Conservation (phyloP, 2,329 filamentous ascomycete species). For the Beauveria bassiana region DNA sequence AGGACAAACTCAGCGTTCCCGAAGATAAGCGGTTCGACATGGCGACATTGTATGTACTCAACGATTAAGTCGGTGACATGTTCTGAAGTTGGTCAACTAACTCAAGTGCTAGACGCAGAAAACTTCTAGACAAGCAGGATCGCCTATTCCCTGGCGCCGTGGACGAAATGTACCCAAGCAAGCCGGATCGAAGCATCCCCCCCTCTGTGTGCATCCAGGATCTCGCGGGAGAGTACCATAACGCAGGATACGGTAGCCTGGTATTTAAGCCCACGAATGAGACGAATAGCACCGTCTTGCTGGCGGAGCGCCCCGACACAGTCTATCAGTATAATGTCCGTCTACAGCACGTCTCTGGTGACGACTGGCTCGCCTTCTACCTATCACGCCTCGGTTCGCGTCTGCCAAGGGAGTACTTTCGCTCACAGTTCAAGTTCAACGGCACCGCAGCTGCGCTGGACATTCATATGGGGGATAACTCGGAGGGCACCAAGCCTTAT, state of each 20-base stretch:
- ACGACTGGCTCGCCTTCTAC: neutral
- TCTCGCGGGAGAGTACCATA: neutral
- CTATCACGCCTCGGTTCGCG: neutral
- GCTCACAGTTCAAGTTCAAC: neutral
- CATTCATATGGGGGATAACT: neutral
- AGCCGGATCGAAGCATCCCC: neutral
- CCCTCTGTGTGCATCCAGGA: neutral
- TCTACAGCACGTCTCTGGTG: neutral
- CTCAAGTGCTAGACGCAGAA: neutral
- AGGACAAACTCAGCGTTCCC: neutral
- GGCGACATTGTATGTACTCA: neutral
- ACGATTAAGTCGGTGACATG: neutral
- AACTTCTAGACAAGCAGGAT: neutral
- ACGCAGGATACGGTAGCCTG: neutral
- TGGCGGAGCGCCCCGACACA: neutral
- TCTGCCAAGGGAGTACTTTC: neutral
- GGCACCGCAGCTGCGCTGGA: neutral
- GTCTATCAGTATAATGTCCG: neutral
- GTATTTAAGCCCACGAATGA: neutral
- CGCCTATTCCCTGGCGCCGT: neutral
- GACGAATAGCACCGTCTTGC: neutral
- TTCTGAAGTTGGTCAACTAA: too few relatives aligned
- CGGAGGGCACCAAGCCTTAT: neutral
- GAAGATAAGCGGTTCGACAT: neutral
- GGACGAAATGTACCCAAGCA: neutral